Percentiles rank a stretch among this genome's conserved stretches.
Conservation (phyloP, 352 stramenopile genomes). For the Phytophthora europaea region DNA sequence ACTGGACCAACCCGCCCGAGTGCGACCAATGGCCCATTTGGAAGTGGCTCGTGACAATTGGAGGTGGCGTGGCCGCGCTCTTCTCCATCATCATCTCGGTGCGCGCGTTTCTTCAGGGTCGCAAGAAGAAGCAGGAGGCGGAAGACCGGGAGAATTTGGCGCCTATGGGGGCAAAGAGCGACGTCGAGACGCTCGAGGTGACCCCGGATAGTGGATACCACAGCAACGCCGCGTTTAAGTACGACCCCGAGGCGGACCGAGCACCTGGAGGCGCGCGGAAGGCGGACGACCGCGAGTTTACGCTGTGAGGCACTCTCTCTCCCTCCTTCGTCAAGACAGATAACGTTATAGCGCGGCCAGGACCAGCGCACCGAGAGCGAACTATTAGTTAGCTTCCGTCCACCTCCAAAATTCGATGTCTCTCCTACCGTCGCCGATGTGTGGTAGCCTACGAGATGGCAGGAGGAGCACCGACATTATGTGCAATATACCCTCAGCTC, state of each 20-base stretch:
- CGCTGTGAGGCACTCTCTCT: slow-evolving; percentile 23
- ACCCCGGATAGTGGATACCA: slow-evolving; percentile 42
- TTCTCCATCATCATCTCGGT: slow-evolving; percentile 70
- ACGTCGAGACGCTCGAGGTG: slow-evolving; percentile 48
- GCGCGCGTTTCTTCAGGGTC: slow-evolving; percentile 52
- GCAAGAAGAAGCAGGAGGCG: slow-evolving; percentile 47
- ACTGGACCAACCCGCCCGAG: slow-evolving; percentile 58
- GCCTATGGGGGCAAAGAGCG: slow-evolving; percentile 30
- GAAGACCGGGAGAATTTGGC: slow-evolving; percentile 24
- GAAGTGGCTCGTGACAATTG: slow-evolving; percentile 69
- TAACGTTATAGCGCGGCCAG: slow-evolving; percentile 41
- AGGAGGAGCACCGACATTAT: slow-evolving; percentile 1
- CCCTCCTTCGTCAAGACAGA: neutral
- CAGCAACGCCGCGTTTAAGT: slow-evolving; percentile 37
- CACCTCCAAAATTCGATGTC: slow-evolving; percentile 12
- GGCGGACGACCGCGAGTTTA: slow-evolving; percentile 49
- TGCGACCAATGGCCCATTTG: slow-evolving; percentile 63
- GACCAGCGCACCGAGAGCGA: slow-evolving; percentile 14
- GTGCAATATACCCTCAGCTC: slow-evolving; percentile 8
- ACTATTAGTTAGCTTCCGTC: slow-evolving; percentile 21
- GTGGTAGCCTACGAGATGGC: slow-evolving; percentile 5
- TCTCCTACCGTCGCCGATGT: slow-evolving; percentile 2
- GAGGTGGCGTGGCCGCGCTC: slow-evolving; percentile 63
- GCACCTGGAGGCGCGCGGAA: slow-evolving; percentile 27
- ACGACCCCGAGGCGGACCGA: slow-evolving; percentile 38